Evolutionary conservation across 208 protist species (phyloP).

Genomic region (Leishmania amazonensis): DNA sequence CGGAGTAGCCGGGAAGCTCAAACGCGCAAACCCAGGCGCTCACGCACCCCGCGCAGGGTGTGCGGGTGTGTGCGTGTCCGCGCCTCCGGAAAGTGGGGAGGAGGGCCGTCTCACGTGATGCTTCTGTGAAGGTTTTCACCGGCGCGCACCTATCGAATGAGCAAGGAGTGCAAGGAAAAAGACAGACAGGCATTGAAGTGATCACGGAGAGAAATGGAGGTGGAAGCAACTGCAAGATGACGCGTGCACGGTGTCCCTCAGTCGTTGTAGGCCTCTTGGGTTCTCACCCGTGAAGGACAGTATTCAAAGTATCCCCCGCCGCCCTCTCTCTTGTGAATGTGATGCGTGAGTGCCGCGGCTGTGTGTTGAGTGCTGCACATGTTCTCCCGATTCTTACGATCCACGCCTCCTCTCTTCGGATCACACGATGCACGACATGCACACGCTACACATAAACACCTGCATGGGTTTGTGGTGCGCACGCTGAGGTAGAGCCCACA

Average conservation of each 20-base stretch:
- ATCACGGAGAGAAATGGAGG: not conserved
- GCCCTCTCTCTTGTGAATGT: not conserved
- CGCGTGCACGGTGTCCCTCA: not conserved
- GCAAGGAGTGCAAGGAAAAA: not conserved
- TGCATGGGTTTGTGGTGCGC: not conserved
- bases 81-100: not conserved
- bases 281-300: not conserved
- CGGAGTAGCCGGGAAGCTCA: constrained; percentile 41
- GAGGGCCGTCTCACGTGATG: not conserved
- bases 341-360: not conserved
- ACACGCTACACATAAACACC: not conserved
- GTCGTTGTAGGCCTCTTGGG: not conserved
- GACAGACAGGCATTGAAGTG: not conserved
- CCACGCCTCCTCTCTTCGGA: not conserved
- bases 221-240: not conserved
- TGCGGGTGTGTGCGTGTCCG: not conserved
- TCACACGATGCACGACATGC: not conserved
- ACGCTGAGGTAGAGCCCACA: not conserved
- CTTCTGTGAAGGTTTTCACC: not conserved
- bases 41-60: not conserved
- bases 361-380: not conserved
- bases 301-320: not conserved
- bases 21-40: not conserved
- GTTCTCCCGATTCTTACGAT: not conserved
- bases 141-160: not conserved